A percentile compares a stretch with the other conserved stretches of the same genome.
phyloP scores from a whole-genome alignment of 164 flowering plant genomes.

The Litsea cubeba region DNA sequence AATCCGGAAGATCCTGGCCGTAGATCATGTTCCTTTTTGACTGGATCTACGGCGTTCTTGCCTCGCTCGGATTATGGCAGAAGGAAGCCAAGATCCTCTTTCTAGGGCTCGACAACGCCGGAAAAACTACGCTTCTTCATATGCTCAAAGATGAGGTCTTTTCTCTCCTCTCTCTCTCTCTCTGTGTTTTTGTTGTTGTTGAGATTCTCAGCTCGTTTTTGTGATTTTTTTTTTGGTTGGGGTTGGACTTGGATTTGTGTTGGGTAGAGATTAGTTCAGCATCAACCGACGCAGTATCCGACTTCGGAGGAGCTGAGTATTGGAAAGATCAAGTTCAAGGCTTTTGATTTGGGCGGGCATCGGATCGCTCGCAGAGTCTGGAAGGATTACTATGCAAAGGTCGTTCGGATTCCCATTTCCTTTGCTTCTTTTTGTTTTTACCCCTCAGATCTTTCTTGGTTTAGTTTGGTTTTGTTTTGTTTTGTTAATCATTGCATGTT shows the following conservation, averaged over 20 bases:
- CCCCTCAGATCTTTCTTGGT: background rate
- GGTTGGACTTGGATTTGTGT: too few relatives aligned
- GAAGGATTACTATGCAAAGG: constrained; percentile 58
- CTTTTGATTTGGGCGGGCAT: constrained; percentile 55
- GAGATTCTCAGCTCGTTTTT: background rate
- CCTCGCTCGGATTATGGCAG: constrained; percentile 17
- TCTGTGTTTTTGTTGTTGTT: background rate
- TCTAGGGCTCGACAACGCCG: constrained; percentile 13
- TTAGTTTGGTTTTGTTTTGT: too few relatives aligned
- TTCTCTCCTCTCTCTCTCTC: background rate
- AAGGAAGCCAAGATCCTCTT: constrained; percentile 15
- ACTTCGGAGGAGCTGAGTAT: constrained; percentile 66
- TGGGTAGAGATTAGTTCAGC: constrained; percentile 50
- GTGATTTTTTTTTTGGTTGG: background rate
- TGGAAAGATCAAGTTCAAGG: constrained; percentile 56
- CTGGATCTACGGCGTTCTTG: constrained; percentile 15
- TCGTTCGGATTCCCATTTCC: background rate
- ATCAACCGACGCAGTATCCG: constrained; percentile 59
- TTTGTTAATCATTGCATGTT: too few relatives aligned
- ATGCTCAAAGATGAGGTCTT: constrained; percentile 14
- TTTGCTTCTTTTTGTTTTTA: background rate
- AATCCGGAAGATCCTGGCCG: background rate
- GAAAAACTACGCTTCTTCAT: constrained; percentile 15
- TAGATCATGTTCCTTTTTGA: constrained; percentile 8
- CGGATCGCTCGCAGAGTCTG: constrained; percentile 55